Conservation (phyloP, 106 monocot genomes). For the Dendrobium huoshanense region DNA sequence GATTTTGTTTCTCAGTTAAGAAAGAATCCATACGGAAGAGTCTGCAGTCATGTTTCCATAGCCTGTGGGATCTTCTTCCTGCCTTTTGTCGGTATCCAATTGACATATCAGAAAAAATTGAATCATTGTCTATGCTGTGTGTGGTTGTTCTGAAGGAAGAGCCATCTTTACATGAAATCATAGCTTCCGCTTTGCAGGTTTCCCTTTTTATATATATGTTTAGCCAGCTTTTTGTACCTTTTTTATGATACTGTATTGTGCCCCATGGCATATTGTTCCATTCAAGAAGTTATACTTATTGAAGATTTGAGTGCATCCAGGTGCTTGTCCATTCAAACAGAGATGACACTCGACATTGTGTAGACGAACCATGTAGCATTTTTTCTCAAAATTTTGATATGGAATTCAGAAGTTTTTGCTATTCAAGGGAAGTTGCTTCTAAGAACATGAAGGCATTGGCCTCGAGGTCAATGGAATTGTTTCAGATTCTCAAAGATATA, state of each 20-base stretch:
- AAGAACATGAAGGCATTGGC: constrained; percentile 56
- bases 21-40: constrained; percentile 17
- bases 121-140: constrained; percentile 40
- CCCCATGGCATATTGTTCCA: constrained; percentile 1
- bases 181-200: constrained; percentile 66
- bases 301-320: constrained; percentile 18
- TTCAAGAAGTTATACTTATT: not conserved
- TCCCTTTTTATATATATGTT: not conserved
- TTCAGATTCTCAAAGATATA: constrained; percentile 40
- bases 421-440: constrained; percentile 47
- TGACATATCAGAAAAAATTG: constrained; percentile 47
- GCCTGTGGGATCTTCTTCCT: constrained; percentile 77
- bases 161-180: constrained; percentile 43
- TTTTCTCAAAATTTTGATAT: constrained; percentile 10
- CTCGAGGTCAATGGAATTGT: constrained; percentile 47
- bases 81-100: constrained; percentile 73
- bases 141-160: constrained; percentile 37
- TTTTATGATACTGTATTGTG: not conserved
- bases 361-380: constrained; percentile 7
- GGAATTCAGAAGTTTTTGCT: constrained; percentile 11
- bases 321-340: constrained; percentile 63
- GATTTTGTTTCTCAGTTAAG: constrained; percentile 36
- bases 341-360: constrained; percentile 2
- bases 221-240: not conserved
- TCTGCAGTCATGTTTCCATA: constrained; percentile 29